Evolutionary conservation across 306 rosid genomes (phyloP).

Genomic region (Prunus kanzakura): DNA sequence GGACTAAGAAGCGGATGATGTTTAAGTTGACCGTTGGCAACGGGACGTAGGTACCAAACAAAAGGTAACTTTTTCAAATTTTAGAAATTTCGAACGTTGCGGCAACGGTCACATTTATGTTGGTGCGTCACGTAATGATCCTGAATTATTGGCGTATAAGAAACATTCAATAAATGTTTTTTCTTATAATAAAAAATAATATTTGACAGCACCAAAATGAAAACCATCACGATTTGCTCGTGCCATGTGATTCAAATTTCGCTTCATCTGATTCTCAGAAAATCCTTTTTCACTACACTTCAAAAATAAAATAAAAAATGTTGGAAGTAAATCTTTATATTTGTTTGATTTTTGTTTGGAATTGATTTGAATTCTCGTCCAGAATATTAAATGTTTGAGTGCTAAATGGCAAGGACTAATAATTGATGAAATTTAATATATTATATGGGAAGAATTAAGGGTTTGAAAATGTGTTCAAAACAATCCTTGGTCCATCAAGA

Average conservation of each 20-base stretch:
- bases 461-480: not conserved
- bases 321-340: not conserved
- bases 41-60: slow-evolving; percentile 30
- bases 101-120: slow-evolving; percentile 58
- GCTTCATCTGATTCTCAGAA: not conserved
- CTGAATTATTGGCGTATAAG: not conserved
- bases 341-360: not conserved
- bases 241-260: not conserved
- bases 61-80: slow-evolving; percentile 33
- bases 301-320: not conserved
- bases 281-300: too few species aligned
- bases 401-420: not conserved
- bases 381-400: not conserved
- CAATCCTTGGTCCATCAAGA: too few species aligned
- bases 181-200: not conserved
- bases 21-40: slow-evolving; percentile 44
- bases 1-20: not conserved
- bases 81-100: slow-evolving; percentile 33
- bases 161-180: not conserved
- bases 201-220: not conserved
- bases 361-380: not conserved
- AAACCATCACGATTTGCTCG: not conserved
- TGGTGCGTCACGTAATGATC: not conserved
- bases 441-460: not conserved
- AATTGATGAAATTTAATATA: too few species aligned